Evolutionary conservation across 495 filamentous ascomycete species (phyloP), one percentile per base, ranked within the genome.

Genomic region (Xylaria flabelliformis): DNA sequence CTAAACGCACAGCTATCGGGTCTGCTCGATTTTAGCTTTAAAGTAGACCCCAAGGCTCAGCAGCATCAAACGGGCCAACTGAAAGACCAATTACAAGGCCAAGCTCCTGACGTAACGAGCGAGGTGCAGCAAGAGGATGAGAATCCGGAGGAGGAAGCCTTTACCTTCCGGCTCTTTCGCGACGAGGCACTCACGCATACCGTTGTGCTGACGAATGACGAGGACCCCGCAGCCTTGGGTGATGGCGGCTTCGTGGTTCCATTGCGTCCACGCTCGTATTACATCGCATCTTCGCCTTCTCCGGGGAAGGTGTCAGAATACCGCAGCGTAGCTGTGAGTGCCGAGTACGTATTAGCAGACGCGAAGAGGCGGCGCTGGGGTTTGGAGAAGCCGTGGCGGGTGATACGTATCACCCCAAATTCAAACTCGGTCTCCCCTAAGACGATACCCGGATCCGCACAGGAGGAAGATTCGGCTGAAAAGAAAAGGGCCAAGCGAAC

Each of bases 151-250:
- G 80, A 82, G 21, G 78, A 79, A n/a, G 82, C 82, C 44, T 86
- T 86, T 62, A 83, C 82, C 29, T 88, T 90, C 76, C 81, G 83
- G 3, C 82, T 89, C 61, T 89, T 89, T 71, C 83, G 85, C 44
- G 79, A 82, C n/a, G 77, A 81, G 21, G 75, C 74, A 21, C 73
- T 80, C 0, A 75, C 74, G 4, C 78, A 75, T 24, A 82, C 80
- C 39, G 78, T 85, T 12, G 73, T 84, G 12, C 76, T 83, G 36
- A 72, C 76, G 29, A 70, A 80, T 29, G 76, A 80, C 24, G 75
- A 72, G 3, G 69, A 71, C 5, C 41, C 63, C 15, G 65, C 55
- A 5, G 74, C 75, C 70, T 26, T 74, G 24, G 73, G 74, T 21
- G 74, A 81, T 21, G 79, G 80, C 21, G 83, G 77, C 12, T 84